Evolutionary conservation across 441 rosid species (phyloP).

Genomic region (Dalechampia spathulata): DNA sequence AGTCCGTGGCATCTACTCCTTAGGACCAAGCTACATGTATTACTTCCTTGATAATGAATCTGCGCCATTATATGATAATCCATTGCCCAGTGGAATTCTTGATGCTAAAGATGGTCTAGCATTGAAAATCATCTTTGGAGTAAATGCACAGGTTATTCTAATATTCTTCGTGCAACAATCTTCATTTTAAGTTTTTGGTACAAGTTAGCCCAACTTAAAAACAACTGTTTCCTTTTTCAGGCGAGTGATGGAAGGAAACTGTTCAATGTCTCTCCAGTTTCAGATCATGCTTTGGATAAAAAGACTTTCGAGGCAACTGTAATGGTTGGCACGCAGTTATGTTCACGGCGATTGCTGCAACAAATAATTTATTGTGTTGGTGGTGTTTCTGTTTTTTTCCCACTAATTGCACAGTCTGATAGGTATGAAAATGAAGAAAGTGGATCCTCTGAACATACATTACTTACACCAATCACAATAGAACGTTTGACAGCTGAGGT

Average conservation of each 20-base stretch:
- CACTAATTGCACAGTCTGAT: conserved; percentile 85
- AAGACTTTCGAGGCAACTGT: conserved; percentile 78
- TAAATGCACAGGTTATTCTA: conserved; percentile 86
- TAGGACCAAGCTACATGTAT: conserved; percentile 99
- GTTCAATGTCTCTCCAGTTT: conserved; percentile 76
- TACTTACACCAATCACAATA: conserved; percentile 57
- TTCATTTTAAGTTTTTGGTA: conserved; percentile 3
- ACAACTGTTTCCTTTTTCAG: conserved; percentile 43
- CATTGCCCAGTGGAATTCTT: conserved; percentile 74
- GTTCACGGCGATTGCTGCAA: conserved; percentile 93
- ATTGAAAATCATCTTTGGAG: conserved; percentile 85
- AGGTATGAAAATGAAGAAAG: conserved; percentile 62
- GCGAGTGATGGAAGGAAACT: conserved; percentile 86
- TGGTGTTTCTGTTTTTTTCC: conserved; percentile 96
- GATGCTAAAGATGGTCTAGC: conserved; percentile 97
- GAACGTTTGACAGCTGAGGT: conserved; percentile 96
- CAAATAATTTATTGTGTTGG: conserved; percentile 98
- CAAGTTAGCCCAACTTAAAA: conserved; percentile 13
- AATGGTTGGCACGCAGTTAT: conserved; percentile 79
- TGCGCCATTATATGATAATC: conserved; percentile 48
- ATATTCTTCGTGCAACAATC: conserved; percentile 11
- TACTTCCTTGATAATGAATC: conserved; percentile 84
- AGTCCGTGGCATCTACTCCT: conserved; percentile 70
- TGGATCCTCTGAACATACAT: conserved; percentile 40
- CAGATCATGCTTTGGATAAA: conserved; percentile 60